phyloP scores from a whole-genome alignment of 2,329 filamentous ascomycete genomes.

The Lachnellula cervina region DNA sequence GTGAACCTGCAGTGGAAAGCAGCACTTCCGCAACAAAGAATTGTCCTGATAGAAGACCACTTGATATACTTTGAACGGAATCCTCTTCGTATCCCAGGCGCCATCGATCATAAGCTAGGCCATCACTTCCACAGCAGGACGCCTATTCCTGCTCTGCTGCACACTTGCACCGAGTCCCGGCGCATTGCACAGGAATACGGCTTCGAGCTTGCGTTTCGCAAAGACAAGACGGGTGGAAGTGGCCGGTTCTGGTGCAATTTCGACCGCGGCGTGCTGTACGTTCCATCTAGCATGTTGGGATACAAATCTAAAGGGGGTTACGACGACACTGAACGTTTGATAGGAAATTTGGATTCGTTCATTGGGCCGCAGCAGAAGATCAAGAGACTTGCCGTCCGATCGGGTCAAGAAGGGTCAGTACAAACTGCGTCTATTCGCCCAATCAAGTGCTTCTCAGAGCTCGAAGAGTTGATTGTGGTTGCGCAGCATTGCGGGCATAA shows the following conservation, averaged over 20 bases:
- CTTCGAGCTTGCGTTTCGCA: not conserved
- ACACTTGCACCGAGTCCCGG: not conserved
- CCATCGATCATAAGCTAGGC: not conserved
- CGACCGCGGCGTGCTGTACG: not conserved
- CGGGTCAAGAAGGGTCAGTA: too few species aligned
- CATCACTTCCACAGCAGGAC: not conserved
- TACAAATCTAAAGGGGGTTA: not conserved
- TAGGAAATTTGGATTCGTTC: too few species aligned
- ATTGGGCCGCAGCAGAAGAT: too few species aligned
- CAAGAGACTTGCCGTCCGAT: too few species aligned
- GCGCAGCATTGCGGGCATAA: too few species aligned
- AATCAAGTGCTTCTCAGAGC: too few species aligned
- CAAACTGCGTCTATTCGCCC: too few species aligned
- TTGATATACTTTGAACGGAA: not conserved
- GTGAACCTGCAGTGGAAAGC: not conserved
- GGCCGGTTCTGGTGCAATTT: not conserved
- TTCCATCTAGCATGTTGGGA: not conserved
- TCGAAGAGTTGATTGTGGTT: too few species aligned
- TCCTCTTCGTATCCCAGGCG: not conserved
- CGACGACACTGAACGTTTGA: too few species aligned
- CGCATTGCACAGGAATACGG: not conserved
- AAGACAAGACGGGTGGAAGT: not conserved
- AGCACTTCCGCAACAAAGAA: not conserved
- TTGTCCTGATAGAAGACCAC: not conserved
- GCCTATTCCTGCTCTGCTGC: not conserved